Base-by-base conservation (phyloP, 2,329 filamentous ascomycete species). In the Pyricularia grisea region DNA sequence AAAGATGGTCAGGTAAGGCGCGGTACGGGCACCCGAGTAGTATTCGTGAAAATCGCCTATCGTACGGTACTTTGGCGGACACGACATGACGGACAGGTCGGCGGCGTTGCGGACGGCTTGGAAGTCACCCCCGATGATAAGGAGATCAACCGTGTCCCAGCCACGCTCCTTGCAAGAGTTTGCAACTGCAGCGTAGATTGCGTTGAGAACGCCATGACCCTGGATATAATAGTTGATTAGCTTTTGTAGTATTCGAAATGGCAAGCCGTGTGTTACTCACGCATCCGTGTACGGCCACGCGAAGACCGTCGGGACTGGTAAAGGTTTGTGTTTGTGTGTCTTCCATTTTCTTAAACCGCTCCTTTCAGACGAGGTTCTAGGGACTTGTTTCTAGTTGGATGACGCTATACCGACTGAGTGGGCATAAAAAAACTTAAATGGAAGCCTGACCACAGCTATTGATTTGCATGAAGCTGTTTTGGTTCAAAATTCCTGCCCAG, bases 121-220 rank as follows among this genome's bases (percentile, higher is more conserved):
- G 73, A 99, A 99, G 77, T 99, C 95, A 31, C 95, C 95, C 69
- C 94, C 93, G 74, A 99, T 97, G 75, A 99, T 96, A 73, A 99
- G 81, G 12, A 97, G 80, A 77, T 99, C 95, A 33, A 98, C 88
- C 14, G 65, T 50, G 72, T 91, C 84, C 94, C 94, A 97, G 28
- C 86, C 86, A 74, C 91, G 91, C 65, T 85, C 82, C 72, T 87
- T 82, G 78, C 90, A 92, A 11, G 92, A 85, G 72, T 87, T 84
- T 60, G 85, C 82, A 30, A 97, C 87, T 0, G 92, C 90, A 0
- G 90, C 87, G 78, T 98, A 99, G 73, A 99, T 98, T 69, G 92
- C 91, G 77, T 98, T 87, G 68, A 99, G 87, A 0, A 90, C 92
- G 72, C 95, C 95, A 80, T 99, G 95, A 70, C 94, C 94, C 92